These are phyloP conservation scores for Casuarina glauca DNA, from an alignment of 306 rosid genomes.

Conservation along the genomic window DNA sequence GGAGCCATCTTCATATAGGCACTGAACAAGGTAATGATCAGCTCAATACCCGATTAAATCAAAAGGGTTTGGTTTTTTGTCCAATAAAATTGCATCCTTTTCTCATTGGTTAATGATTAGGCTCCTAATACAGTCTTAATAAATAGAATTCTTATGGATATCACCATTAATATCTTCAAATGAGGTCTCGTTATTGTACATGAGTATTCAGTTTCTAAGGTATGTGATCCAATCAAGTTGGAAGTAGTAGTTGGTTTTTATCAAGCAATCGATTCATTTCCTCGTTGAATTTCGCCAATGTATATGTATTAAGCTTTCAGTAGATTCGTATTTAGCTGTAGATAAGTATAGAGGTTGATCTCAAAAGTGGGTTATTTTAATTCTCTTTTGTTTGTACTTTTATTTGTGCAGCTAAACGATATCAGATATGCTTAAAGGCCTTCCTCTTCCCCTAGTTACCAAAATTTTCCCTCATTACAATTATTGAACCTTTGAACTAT, in stretches of 20 bases:
- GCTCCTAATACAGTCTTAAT: not conserved
- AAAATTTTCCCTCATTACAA: not conserved
- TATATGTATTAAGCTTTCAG: too few relatives aligned
- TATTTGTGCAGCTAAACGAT: not conserved
- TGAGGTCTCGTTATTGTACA: too few relatives aligned
- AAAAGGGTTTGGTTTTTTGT: not conserved
- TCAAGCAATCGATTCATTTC: not conserved
- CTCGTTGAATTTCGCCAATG: not conserved
- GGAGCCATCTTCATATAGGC: constrained; percentile 65
- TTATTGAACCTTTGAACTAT: not conserved
- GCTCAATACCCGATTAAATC: not conserved
- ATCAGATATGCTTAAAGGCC: not conserved
- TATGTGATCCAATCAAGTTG: not conserved
- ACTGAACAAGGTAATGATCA: constrained; percentile 55
- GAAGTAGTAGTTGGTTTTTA: not conserved
- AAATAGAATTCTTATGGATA: too few relatives aligned
- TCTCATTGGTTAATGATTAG: not conserved
- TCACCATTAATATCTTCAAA: too few relatives aligned
- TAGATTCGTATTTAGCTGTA: not conserved
- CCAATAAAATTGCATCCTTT: not conserved
- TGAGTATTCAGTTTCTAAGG: not conserved
- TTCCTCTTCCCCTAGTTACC: not conserved
- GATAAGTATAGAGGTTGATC: not conserved
- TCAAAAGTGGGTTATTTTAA: not conserved
- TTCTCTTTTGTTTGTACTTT: not conserved